phyloP scores from a whole-genome alignment of 208 protist species.

The Cochliopodium minus region DNA sequence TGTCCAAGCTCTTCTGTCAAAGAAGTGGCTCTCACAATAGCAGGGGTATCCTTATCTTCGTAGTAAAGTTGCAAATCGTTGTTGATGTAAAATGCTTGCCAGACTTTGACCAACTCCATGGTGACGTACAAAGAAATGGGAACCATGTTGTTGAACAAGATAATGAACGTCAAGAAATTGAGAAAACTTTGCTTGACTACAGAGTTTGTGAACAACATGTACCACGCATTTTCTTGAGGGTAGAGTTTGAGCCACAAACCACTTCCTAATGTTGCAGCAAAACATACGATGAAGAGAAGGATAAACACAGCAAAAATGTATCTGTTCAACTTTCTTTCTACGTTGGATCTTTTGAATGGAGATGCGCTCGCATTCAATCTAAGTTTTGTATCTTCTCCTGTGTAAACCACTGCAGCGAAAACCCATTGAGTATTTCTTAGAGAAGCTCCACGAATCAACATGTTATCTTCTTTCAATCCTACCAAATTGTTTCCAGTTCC shows the following conservation, averaged over 20 bases:
- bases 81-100: conserved; percentile 35
- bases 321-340: conserved; percentile 27
- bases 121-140: conserved; percentile 64
- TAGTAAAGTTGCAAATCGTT: conserved; percentile 41
- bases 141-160: conserved; percentile 55
- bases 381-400: conserved; percentile 34
- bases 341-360: conserved; percentile 19
- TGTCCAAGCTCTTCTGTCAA: conserved; percentile 42
- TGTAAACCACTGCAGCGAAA: conserved; percentile 22
- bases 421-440: conserved; percentile 14
- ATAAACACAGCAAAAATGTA: conserved; percentile 31
- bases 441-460: conserved; percentile 14
- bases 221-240: conserved; percentile 9
- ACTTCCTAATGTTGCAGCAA: conserved; percentile 19
- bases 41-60: conserved; percentile 14
- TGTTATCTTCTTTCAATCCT: conserved; percentile 9
- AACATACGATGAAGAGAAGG: conserved; percentile 27
- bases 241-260: conserved; percentile 2
- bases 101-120: conserved; percentile 49
- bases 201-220: conserved; percentile 10
- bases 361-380: conserved; percentile 27
- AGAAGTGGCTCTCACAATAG: conserved; percentile 14
- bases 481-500: neutral
- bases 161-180: conserved; percentile 44
- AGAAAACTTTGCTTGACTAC: neutral